phyloP scores from a whole-genome alignment of 345 rosid species.

The Psidium guajava region DNA sequence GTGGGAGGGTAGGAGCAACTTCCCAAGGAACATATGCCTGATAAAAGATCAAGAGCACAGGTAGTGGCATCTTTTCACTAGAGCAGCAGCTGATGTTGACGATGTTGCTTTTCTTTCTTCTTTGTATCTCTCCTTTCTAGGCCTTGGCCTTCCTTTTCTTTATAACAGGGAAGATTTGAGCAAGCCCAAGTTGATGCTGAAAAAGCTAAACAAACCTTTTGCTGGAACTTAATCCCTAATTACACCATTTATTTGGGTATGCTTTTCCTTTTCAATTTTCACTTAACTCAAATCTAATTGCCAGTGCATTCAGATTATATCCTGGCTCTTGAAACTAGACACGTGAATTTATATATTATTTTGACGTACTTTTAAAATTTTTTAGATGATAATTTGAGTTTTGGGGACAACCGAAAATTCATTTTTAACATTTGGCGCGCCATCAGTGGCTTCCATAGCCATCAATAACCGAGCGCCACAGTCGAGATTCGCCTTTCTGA shows the following conservation, averaged over 20 bases:
- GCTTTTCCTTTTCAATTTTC: background rate
- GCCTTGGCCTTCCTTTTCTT: background rate
- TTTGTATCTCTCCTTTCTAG: background rate
- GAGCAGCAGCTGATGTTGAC: background rate
- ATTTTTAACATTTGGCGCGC: background rate
- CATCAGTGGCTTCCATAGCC: background rate
- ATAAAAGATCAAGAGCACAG: background rate
- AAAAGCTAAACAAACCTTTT: background rate
- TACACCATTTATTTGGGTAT: background rate
- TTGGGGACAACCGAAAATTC: background rate
- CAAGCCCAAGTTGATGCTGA: background rate
- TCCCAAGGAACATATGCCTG: background rate
- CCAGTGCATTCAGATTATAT: background rate
- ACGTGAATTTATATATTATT: background rate
- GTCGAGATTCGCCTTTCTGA: background rate
- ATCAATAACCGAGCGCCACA: background rate
- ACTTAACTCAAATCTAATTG: background rate
- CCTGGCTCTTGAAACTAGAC: background rate
- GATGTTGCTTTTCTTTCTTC: background rate
- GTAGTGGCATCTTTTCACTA: background rate
- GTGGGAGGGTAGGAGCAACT: background rate
- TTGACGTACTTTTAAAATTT: background rate
- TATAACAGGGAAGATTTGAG: background rate
- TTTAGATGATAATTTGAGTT: background rate
- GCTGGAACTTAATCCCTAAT: background rate